These are phyloP conservation scores for Aureobasidium sp. DNA, from an alignment of 2,329 filamentous ascomycete species.

Conservation along the genomic window DNA sequence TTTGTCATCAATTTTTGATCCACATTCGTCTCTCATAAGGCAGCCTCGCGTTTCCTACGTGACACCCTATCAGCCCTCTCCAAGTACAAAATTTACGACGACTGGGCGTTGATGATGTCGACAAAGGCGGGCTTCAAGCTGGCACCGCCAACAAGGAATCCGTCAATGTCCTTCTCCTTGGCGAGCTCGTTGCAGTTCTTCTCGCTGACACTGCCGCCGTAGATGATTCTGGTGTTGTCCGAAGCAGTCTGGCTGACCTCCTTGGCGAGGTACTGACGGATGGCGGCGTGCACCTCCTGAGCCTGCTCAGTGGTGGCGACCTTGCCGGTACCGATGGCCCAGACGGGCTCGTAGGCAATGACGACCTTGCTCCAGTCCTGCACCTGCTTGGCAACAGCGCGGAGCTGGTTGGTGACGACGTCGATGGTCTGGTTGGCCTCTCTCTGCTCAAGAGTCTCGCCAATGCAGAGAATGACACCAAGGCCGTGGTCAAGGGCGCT, in stretches of 20 bases:
- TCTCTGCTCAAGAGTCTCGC: constrained; percentile 20
- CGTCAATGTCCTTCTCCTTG: constrained; percentile 92
- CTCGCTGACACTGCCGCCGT: constrained; percentile 92
- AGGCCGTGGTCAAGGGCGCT: constrained; percentile 79
- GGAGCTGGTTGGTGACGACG: constrained; percentile 77
- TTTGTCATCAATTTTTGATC: constrained; percentile 10
- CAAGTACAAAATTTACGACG: constrained; percentile 7
- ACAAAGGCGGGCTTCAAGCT: constrained; percentile 91
- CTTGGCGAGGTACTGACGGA: constrained; percentile 76
- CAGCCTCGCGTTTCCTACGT: background rate
- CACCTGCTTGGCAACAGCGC: constrained; percentile 70
- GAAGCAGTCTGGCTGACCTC: constrained; percentile 70
- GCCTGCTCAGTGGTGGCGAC: constrained; percentile 84
- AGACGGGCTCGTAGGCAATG: constrained; percentile 98
- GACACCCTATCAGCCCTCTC: constrained; percentile 1
- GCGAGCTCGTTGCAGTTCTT: constrained; percentile 95
- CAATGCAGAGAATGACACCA: constrained; percentile 83
- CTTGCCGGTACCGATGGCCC: constrained; percentile 88
- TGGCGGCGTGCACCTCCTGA: constrained; percentile 87
- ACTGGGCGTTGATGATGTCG: constrained; percentile 61
- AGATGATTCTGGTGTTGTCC: constrained; percentile 87
- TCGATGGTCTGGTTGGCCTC: constrained; percentile 62
- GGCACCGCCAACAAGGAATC: constrained; percentile 93
- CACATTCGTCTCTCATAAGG: constrained; percentile 5
- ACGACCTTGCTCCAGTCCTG: constrained; percentile 91